Percentiles rank a stretch among this genome's conserved stretches.
These are phyloP conservation scores for Fraxinus nigra DNA, from an alignment of 305 asterid species.

Conservation along the genomic window DNA sequence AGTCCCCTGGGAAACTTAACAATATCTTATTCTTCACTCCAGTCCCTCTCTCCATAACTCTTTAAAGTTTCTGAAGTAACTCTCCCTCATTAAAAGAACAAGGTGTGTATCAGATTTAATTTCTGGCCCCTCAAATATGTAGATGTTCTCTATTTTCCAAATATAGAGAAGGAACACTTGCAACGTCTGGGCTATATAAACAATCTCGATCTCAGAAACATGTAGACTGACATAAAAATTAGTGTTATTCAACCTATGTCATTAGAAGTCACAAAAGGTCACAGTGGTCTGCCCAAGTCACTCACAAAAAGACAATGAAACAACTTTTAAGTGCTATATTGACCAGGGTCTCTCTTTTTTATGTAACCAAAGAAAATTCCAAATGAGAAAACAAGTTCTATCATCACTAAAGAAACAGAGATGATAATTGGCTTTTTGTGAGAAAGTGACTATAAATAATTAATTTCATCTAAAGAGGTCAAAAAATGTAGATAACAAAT, in stretches of 20 bases:
- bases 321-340: background rate
- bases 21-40: background rate
- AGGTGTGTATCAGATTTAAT: background rate
- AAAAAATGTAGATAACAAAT: background rate
- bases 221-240: background rate
- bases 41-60: background rate
- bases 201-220: background rate
- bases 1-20: background rate
- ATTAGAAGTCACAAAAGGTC: background rate
- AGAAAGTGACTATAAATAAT: background rate
- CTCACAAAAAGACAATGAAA: background rate
- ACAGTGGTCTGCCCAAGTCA: background rate
- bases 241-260: background rate
- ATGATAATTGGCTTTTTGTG: background rate
- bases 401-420: conserved; percentile 4
- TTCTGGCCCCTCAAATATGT: background rate
- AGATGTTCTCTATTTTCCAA: background rate
- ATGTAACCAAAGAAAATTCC: background rate
- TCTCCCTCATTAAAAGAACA: background rate
- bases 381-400: background rate
- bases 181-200: background rate
- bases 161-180: background rate
- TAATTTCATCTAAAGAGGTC: background rate
- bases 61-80: background rate
- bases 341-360: background rate